Evolutionary conservation across 768 basidiomycete genomes (phyloP).

Genomic region (Hortiboletus campestris): DNA sequence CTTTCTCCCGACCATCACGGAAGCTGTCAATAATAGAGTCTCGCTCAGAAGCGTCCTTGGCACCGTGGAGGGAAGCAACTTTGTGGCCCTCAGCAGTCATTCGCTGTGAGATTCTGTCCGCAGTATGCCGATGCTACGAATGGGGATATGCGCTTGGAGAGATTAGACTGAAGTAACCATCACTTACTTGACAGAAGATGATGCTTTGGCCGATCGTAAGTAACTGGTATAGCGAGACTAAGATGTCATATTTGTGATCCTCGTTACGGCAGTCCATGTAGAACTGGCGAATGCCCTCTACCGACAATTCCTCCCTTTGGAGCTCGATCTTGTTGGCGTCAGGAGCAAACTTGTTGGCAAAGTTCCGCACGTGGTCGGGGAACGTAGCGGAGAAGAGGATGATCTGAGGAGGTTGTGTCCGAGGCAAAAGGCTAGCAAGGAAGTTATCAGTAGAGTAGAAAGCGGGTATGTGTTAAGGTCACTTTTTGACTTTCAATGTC

Average conservation of each 20-base stretch:
- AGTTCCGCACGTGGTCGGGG: constrained; percentile 88
- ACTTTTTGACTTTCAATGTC: constrained; percentile 93
- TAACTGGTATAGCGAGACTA: constrained; percentile 85
- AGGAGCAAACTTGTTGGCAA: constrained; percentile 91
- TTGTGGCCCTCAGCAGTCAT: constrained; percentile 95
- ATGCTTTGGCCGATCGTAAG: constrained; percentile 97
- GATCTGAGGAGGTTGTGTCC: constrained; percentile 65
- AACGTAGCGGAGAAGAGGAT: constrained; percentile 99
- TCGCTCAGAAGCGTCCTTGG: constrained; percentile 86
- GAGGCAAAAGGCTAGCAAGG: constrained; percentile 53
- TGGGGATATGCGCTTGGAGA: neutral
- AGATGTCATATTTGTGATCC: constrained; percentile 92
- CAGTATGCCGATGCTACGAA: constrained; percentile 79
- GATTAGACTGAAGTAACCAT: neutral
- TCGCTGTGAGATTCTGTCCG: constrained; percentile 85
- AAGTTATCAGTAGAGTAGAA: constrained; percentile 12
- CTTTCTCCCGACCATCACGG: constrained; percentile 94
- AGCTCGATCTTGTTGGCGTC: constrained; percentile 95
- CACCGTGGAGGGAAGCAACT: constrained; percentile 93
- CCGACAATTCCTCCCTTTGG: constrained; percentile 88
- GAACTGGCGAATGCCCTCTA: constrained; percentile 94
- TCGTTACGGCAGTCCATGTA: constrained; percentile 95
- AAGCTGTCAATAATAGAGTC: constrained; percentile 93
- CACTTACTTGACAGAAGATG: constrained; percentile 89
- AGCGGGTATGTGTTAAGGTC: constrained; percentile 20